Evolutionary conservation across 108 stramenopile species (phyloP).

Genomic region (Parietichytrium sp.): DNA sequence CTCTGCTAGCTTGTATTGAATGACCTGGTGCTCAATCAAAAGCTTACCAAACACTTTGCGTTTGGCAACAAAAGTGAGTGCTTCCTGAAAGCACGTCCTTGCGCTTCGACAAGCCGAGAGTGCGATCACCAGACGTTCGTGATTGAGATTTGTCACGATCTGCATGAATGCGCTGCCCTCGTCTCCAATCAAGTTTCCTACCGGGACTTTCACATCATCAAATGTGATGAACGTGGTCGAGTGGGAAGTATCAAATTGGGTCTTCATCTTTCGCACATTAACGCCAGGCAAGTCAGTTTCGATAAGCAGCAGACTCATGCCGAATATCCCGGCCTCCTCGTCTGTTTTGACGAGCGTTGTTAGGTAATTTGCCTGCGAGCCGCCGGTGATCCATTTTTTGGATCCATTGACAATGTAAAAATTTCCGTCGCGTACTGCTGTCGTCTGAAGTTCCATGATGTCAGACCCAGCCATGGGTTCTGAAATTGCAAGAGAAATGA

Average conservation of each 20-base stretch:
- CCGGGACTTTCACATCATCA: slow-evolving; percentile 7
- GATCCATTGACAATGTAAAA: not conserved
- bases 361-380: not conserved
- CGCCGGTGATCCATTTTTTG: slow-evolving; percentile 16
- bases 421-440: not conserved
- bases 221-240: not conserved
- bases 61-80: not conserved
- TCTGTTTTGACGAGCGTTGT: not conserved
- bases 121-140: slow-evolving; percentile 13
- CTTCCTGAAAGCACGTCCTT: not conserved
- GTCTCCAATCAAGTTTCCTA: not conserved
- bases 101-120: not conserved
- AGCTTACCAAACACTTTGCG: slow-evolving; percentile 32
- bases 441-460: not conserved
- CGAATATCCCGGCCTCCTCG: too few species aligned
- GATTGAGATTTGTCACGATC: slow-evolving; percentile 21
- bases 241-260: not conserved
- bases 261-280: not conserved
- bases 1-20: not conserved
- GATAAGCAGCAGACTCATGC: not conserved
- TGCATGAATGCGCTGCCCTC: not conserved
- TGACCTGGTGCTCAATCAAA: not conserved
- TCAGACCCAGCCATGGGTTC: slow-evolving; percentile 9
- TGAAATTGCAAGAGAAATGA: slow-evolving; percentile 16
- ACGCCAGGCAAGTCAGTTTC: not conserved